These are phyloP conservation scores for Trichosporon sp. DNA, from an alignment of 1,284 basidiomycete genomes.

Conservation along the genomic window DNA sequence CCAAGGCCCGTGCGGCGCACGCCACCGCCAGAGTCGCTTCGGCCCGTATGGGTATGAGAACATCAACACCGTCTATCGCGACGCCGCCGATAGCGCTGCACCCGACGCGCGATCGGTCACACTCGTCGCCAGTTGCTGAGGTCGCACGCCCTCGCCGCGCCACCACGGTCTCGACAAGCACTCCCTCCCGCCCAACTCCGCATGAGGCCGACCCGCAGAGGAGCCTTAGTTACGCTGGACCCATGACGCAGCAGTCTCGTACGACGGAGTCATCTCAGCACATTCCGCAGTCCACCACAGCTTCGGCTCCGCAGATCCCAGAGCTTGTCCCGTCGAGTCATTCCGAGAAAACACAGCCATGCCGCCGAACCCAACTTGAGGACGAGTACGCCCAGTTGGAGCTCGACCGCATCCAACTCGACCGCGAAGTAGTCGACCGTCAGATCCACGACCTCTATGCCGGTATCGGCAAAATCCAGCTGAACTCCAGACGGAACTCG, in stretches of 20 bases:
- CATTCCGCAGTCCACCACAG: neutral
- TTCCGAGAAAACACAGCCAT: neutral
- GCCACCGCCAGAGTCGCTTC: neutral
- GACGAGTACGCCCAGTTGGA: constrained; percentile 2
- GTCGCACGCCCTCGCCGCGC: neutral
- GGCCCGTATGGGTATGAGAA: neutral
- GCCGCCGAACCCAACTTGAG: neutral
- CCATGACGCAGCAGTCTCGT: neutral
- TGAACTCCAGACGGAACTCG: neutral
- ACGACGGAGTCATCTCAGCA: neutral
- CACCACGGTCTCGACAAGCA: neutral
- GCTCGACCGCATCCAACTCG: neutral
- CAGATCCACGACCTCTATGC: neutral
- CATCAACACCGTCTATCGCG: neutral
- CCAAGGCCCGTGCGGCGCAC: neutral
- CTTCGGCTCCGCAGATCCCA: neutral
- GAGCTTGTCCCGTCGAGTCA: neutral
- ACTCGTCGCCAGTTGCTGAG: neutral
- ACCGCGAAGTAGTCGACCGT: neutral
- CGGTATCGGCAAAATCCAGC: neutral
- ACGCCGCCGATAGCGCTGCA: neutral
- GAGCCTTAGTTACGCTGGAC: neutral
- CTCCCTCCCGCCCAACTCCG: neutral
- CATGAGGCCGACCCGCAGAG: neutral
- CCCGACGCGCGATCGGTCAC: neutral